Conservation (phyloP, 164 flowering plant genomes). For the Cinnamomum chago region DNA sequence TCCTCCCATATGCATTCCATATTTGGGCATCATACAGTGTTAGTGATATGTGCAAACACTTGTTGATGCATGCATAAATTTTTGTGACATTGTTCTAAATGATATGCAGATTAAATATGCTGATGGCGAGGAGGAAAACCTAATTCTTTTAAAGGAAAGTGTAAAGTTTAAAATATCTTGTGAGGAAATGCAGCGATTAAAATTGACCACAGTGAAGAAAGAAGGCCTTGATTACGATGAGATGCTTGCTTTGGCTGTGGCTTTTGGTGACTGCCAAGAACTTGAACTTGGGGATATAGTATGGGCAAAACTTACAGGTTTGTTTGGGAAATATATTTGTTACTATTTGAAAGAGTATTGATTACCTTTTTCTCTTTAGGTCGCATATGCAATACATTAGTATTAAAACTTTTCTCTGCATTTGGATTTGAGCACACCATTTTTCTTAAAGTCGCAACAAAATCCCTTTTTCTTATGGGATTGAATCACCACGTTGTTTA, state of each 20-base stretch:
- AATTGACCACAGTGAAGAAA: constrained; percentile 44
- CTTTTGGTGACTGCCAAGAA: constrained; percentile 69
- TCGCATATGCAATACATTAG: too few species aligned
- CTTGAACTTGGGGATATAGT: constrained; percentile 81
- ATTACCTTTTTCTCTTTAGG: background rate
- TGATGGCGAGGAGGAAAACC: constrained; percentile 69
- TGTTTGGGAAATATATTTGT: constrained; percentile 4
- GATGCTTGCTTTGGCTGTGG: constrained; percentile 87
- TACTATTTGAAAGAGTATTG: background rate
- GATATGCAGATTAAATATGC: constrained; percentile 60
- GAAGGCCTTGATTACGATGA: constrained; percentile 59
- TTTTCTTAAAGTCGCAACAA: background rate
- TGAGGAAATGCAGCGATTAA: constrained; percentile 59
- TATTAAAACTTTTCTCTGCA: background rate
- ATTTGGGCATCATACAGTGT: background rate
- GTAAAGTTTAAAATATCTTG: constrained; percentile 61
- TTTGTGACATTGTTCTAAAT: background rate
- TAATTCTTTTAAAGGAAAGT: constrained; percentile 56
- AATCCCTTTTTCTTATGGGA: too few species aligned
- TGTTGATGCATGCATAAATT: background rate
- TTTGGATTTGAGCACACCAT: background rate
- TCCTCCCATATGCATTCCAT: background rate
- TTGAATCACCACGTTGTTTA: too few species aligned
- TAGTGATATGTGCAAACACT: background rate
- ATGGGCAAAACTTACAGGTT: constrained; percentile 97